Base-by-base conservation (phyloP, 192 early-diverging fungal genomes). In the Mortierella claussenii region DNA sequence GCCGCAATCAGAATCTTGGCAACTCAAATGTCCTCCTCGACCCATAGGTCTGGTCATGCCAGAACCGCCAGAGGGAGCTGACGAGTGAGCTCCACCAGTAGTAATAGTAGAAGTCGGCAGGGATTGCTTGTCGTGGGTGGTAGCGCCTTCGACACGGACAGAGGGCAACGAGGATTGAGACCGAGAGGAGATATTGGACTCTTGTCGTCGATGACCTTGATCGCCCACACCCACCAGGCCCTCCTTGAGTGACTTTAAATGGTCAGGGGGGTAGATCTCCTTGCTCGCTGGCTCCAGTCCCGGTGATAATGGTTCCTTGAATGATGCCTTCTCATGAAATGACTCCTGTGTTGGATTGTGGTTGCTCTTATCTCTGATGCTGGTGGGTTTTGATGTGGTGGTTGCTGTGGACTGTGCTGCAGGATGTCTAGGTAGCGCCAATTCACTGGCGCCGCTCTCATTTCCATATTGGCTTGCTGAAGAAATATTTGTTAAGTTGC, bases 281-380 rank as follows among this genome's bases (percentile, higher is more conserved):
- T 27, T 26, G 0, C 55, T 34, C 1, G 37, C 50, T 17, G 65
- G 48, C 33, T 44, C 55, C 36, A 21, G 24, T 13, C 15, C 15
- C 1, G 65, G 65, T 24, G 56, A 42, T 3, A 13, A 21, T 40
- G 65, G 65, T 11, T 68, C 65, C 30, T 59, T 68, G 28, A 59
- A 68, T 17, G 65, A 56, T 4, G 48, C 46, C 28, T 68, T 68
- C 28, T 68, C 65, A 15, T 59, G 56, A 26, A 68, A 59, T 4
- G 37, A 48, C 27, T 59, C 48, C 23, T 68, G 65, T 7, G 46
- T 27, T 12, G 65, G 65, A 21, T 59, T 42, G 2, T 55, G 65
- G 30, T 68, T 68, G 36, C 58, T 33, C n/a, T 49, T 50, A 24
- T 49, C 46, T 9, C 23, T 12, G 31, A 13, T 33, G 27, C 6